Percentiles rank a stretch among this genome's conserved stretches.
phyloP scores from a whole-genome alignment of 2,329 filamentous ascomycete genomes.

The Pseudopithomyces maydicus region DNA sequence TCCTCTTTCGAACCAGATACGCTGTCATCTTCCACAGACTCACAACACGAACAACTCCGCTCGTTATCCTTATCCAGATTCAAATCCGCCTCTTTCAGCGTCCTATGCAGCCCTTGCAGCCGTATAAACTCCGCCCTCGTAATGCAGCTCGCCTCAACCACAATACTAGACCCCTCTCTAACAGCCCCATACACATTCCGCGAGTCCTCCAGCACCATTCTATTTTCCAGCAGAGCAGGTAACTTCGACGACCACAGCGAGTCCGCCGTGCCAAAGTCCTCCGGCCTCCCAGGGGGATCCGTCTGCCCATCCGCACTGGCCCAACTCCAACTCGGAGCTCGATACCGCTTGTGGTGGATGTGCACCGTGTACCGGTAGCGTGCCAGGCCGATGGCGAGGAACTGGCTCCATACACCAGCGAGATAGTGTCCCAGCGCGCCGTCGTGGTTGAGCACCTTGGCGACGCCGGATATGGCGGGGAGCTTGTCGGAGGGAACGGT shows the following conservation, averaged over 20 bases:
- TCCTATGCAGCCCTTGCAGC: neutral
- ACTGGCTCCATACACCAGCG: neutral
- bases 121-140: neutral
- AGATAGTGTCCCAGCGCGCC: neutral
- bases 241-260: too few relatives aligned
- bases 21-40: neutral
- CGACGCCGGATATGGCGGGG: neutral
- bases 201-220: neutral
- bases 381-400: neutral
- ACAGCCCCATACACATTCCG: neutral
- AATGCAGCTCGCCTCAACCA: neutral
- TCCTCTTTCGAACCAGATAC: neutral
- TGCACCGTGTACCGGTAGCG: neutral
- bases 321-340: neutral
- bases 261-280: too few relatives aligned
- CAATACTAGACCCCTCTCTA: neutral
- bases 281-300: neutral
- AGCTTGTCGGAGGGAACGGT: neutral
- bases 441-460: neutral
- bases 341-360: neutral
- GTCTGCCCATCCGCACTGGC: neutral
- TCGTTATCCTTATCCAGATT: neutral
- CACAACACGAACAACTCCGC: neutral
- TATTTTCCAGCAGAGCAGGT: neutral
- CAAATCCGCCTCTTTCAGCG: neutral